Evolutionary conservation across 1,284 basidiomycete genomes (phyloP).

Genomic region (Apiotrichum gracile): DNA sequence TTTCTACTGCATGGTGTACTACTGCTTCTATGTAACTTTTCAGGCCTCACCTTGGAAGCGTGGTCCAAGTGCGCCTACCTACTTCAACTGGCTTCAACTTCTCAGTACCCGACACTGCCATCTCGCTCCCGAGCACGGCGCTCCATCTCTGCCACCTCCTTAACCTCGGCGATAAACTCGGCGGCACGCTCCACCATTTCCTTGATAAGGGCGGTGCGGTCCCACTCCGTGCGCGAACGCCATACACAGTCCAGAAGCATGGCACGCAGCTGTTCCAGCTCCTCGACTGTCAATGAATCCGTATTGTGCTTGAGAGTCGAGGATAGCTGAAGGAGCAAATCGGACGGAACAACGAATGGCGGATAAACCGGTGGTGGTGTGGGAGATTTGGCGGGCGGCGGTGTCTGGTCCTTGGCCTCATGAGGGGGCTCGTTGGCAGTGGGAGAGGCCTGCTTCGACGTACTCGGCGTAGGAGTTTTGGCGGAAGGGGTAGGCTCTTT

Average conservation of each 20-base stretch:
- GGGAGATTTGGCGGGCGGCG: background rate
- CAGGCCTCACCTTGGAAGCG: no score
- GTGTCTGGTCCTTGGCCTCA: background rate
- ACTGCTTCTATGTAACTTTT: no score
- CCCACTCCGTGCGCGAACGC: slow-evolving; percentile 74
- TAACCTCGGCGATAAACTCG: slow-evolving; percentile 21
- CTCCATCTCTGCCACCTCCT: slow-evolving; percentile 9
- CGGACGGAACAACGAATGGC: slow-evolving; percentile 31
- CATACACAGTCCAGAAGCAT: slow-evolving; percentile 73
- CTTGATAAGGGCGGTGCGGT: slow-evolving; percentile 61
- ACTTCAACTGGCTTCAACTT: no score
- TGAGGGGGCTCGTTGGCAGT: background rate
- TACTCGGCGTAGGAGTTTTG: background rate
- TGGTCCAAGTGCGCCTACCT: no score
- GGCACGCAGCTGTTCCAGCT: slow-evolving; percentile 88
- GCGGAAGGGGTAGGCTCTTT: background rate
- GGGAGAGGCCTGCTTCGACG: background rate
- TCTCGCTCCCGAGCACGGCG: background rate
- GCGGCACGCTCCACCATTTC: slow-evolving; percentile 49
- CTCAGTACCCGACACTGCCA: background rate
- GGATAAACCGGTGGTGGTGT: slow-evolving; percentile 27
- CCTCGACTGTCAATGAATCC: slow-evolving; percentile 64
- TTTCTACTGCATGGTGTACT: no score
- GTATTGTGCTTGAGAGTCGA: slow-evolving; percentile 48
- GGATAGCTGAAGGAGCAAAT: slow-evolving; percentile 18